A percentile compares a stretch with the other conserved stretches of the same genome.
Evolutionary conservation across 2,329 filamentous ascomycete genomes (phyloP).

Genomic region (Teratosphaeria gauchensis): DNA sequence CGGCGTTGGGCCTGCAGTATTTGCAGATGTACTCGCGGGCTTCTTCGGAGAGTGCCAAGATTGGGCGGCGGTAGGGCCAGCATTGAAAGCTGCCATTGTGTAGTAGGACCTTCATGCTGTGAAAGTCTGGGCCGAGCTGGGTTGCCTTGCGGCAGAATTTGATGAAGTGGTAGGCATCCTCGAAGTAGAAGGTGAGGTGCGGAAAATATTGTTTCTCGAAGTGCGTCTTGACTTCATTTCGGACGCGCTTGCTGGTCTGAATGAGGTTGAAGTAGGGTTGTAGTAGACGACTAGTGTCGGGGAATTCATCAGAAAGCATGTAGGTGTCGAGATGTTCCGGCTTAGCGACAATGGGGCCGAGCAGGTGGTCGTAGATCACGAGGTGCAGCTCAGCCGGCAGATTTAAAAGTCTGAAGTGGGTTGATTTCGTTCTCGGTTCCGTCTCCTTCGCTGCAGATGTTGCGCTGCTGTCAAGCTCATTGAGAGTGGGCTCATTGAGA

Average conservation of each 20-base stretch:
- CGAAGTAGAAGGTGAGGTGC: neutral
- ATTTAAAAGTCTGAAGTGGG: neutral
- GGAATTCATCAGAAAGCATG: neutral
- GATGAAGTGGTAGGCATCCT: neutral
- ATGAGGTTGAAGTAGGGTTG: neutral
- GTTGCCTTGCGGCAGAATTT: too few species aligned
- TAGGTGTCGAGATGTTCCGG: conserved; percentile 1
- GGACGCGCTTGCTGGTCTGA: neutral
- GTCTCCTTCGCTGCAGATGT: neutral
- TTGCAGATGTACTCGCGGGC: too few species aligned
- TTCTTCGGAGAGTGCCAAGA: too few species aligned
- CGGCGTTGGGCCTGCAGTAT: too few species aligned
- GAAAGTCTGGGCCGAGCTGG: too few species aligned
- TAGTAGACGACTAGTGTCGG: neutral
- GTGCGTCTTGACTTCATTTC: neutral
- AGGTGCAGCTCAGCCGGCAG: conserved; percentile 4
- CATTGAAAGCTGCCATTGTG: too few species aligned
- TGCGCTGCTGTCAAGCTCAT: neutral
- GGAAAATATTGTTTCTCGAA: neutral
- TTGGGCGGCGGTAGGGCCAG: too few species aligned
- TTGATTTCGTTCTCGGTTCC: too few species aligned
- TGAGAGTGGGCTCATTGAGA: too few species aligned
- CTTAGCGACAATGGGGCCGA: neutral
- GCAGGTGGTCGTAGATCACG: conserved; percentile 1
- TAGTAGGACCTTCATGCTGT: too few species aligned